Conservation (phyloP, 1,139 yeast genomes). For the Blastobotrys serpentis region DNA sequence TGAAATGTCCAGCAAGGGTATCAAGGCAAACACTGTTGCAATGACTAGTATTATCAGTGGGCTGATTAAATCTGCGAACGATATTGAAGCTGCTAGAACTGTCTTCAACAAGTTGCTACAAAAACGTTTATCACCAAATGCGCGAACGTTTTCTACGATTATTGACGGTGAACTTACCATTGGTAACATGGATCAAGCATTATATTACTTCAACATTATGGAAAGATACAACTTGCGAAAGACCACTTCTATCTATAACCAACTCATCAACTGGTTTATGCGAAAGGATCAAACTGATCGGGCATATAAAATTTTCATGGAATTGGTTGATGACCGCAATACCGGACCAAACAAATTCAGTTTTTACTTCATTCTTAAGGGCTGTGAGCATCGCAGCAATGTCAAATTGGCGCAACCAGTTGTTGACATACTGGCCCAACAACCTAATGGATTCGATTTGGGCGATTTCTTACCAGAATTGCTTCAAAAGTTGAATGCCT, state of each 20-base stretch:
- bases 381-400: constrained; percentile 43
- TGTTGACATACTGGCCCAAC: constrained; percentile 34
- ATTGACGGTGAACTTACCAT: constrained; percentile 55
- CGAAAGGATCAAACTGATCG: constrained; percentile 39
- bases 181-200: constrained; percentile 53
- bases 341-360: constrained; percentile 56
- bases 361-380: constrained; percentile 53
- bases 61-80: constrained; percentile 49
- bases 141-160: constrained; percentile 53
- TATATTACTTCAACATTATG: constrained; percentile 49
- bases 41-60: constrained; percentile 58
- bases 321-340: constrained; percentile 32
- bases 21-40: constrained; percentile 52
- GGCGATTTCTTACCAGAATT: constrained; percentile 16
- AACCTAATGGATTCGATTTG: constrained; percentile 18
- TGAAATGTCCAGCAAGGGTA: constrained; percentile 45
- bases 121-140: constrained; percentile 40
- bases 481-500: constrained; percentile 5
- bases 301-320: constrained; percentile 45
- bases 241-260: constrained; percentile 56
- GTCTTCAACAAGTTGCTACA: constrained; percentile 48
- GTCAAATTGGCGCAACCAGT: constrained; percentile 41
- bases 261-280: constrained; percentile 54
- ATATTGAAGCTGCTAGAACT: constrained; percentile 53
- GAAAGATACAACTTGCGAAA: constrained; percentile 41